Evolutionary conservation across 2,329 filamentous ascomycete species (phyloP), one percentile per base, ranked within the genome.

Genomic region (Fusarium torreyae): DNA sequence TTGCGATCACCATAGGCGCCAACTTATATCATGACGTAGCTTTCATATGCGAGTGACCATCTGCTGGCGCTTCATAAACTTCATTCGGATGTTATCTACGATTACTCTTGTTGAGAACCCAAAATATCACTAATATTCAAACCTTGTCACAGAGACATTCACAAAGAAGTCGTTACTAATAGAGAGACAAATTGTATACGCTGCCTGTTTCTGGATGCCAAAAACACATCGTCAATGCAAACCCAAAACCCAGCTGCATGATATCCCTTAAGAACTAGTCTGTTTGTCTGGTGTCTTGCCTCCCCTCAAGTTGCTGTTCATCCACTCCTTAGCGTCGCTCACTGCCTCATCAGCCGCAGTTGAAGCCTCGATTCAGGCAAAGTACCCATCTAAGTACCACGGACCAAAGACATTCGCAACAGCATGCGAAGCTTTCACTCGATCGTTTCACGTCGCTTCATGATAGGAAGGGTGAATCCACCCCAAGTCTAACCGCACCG

Each of bases 181-280:
- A 43, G 48, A 71, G 73, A 75, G 73, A 75, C 73, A 75, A 75
- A 73, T 71, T 75, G 73, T 71, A 73, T 73, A 74, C 73, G 73
- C 73, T 73, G 73, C 71, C 63, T 74, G 67, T 73, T 75, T 74
- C 71, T 75, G 71, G 71, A 73, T 73, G 70, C 65, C 64, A 75
- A 72, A 75, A 74, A 68, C 72, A 78, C 70, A 69, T 74, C 69
- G 69, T 78, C 70, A 71, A 80, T 78, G 79, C 76, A 77, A 80
- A 77, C 75, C 76, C 76, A 77, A 79, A 79, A 74, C 71, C 78
- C 76, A 78, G 74, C 74, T 76, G 76, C 77, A 76, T 75, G 72
- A 77, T 77, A 77, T 78, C 75, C 79, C 77, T 76, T 72, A 75
- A 69, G 76, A 77, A 76, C 77, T 78, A 77, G 74, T 77, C 69